Evolutionary conservation across 2,329 filamentous ascomycete genomes (phyloP).

Genomic region (Fusarium sp.): DNA sequence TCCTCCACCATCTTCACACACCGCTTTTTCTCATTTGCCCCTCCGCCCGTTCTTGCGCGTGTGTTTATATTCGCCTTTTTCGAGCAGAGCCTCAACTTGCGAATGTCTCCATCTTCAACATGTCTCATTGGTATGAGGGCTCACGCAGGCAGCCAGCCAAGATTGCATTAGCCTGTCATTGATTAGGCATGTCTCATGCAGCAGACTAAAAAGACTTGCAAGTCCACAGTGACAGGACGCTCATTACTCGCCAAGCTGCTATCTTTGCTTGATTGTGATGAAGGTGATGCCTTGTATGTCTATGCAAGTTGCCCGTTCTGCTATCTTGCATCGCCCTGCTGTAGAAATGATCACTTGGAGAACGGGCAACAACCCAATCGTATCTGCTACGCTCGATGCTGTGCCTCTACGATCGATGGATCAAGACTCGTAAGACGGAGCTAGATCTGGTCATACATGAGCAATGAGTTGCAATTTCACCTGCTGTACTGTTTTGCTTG

Average conservation of each 20-base stretch:
- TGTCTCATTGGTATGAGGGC: constrained; percentile 9
- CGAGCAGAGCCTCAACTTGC: constrained; percentile 41
- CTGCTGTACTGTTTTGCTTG: constrained; percentile 4
- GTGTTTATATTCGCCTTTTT: constrained; percentile 13
- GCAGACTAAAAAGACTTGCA: constrained; percentile 5
- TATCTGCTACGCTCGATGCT: constrained; percentile 7
- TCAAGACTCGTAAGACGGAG: constrained; percentile 10
- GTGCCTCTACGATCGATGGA: constrained; percentile 15
- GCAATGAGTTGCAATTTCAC: background rate
- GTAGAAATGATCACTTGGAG: constrained; percentile 14
- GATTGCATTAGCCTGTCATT: constrained; percentile 12
- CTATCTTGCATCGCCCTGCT: constrained; percentile 18
- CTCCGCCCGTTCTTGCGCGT: constrained; percentile 14
- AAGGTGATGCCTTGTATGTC: constrained; percentile 6
- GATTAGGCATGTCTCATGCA: constrained; percentile 4
- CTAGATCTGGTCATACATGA: constrained; percentile 15
- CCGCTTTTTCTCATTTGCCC: constrained; percentile 45
- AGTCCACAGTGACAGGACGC: constrained; percentile 1
- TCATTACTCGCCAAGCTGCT: constrained; percentile 14
- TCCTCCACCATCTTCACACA: constrained; percentile 44
- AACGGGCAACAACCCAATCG: constrained; percentile 20
- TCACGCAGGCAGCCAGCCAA: constrained; percentile 9
- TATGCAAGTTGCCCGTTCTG: constrained; percentile 20
- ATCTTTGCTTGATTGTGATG: constrained; percentile 16
- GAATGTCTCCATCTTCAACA: background rate